These are phyloP conservation scores for Aspergillus bridgeri DNA, from an alignment of 495 filamentous ascomycete species.

Conservation along the genomic window DNA sequence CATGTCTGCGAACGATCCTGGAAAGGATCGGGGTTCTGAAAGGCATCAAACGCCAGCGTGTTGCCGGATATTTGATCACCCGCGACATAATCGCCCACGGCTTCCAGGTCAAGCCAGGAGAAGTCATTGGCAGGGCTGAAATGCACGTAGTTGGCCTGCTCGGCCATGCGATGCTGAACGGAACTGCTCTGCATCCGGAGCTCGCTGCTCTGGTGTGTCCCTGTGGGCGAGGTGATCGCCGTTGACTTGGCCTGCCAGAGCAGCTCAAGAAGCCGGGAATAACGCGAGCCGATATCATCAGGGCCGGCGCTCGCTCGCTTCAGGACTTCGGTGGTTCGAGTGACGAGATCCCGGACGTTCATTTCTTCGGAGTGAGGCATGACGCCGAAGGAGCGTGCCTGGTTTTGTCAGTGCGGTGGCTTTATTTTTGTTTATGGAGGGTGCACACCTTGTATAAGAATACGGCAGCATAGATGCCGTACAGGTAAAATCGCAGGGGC, in stretches of 20 bases:
- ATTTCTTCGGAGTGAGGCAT: constrained; percentile 49
- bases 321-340: constrained; percentile 48
- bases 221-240: constrained; percentile 22
- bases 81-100: constrained; percentile 54
- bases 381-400: constrained; percentile 55
- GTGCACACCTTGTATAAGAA: constrained; percentile 50
- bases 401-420: background rate
- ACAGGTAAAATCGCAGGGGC: constrained; percentile 58
- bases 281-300: constrained; percentile 53
- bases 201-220: constrained; percentile 33
- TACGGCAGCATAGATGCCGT: constrained; percentile 55
- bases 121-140: constrained; percentile 53
- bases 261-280: constrained; percentile 51
- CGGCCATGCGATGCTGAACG: constrained; percentile 28
- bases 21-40: constrained; percentile 35
- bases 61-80: constrained; percentile 41
- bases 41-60: constrained; percentile 35
- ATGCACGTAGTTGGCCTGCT: constrained; percentile 36
- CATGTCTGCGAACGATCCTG: constrained; percentile 38
- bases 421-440: background rate
- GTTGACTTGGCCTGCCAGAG: constrained; percentile 44
- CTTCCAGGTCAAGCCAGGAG: constrained; percentile 55
- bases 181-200: constrained; percentile 28
- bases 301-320: constrained; percentile 50
- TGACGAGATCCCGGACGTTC: constrained; percentile 50